These are phyloP conservation scores for Camelina laxa DNA, from an alignment of 345 rosid genomes.

Conservation along the genomic window DNA sequence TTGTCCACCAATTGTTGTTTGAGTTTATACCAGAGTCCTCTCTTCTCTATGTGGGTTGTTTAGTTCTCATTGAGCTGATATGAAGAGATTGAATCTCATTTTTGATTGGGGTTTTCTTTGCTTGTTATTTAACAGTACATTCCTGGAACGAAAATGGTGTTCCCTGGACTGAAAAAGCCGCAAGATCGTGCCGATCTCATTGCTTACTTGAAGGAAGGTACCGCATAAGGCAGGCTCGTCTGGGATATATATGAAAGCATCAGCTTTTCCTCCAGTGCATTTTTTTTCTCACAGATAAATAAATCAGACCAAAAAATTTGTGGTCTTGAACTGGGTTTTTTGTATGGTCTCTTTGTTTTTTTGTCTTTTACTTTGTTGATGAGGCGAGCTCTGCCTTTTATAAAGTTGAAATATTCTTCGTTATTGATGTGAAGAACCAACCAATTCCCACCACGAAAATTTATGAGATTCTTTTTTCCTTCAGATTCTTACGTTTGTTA, in stretches of 20 bases:
- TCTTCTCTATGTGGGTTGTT: background rate
- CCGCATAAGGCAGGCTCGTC: constrained; percentile 44
- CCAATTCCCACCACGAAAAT: background rate
- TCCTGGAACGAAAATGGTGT: constrained; percentile 88
- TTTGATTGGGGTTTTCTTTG: background rate
- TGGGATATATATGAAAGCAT: background rate
- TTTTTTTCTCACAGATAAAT: constrained; percentile 24
- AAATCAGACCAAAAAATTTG: constrained; percentile 25
- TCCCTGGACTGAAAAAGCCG: constrained; percentile 85
- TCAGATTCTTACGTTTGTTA: background rate
- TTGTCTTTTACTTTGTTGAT: background rate
- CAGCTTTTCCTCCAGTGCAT: background rate
- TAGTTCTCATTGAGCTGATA: background rate
- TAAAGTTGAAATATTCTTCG: constrained; percentile 24
- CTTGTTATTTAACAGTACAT: constrained; percentile 58
- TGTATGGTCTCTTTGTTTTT: background rate
- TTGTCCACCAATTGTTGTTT: too few relatives aligned
- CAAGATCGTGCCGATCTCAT: constrained; percentile 82
- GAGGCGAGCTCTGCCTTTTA: constrained; percentile 22
- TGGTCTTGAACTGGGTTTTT: constrained; percentile 27
- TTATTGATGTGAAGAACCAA: constrained; percentile 18
- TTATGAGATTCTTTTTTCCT: background rate
- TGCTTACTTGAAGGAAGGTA: constrained; percentile 70
- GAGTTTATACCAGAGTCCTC: too few relatives aligned
- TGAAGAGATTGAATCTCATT: background rate